These are phyloP conservation scores for Pseudonectria buxi DNA, from an alignment of 2,329 filamentous ascomycete species.

Conservation along the genomic window DNA sequence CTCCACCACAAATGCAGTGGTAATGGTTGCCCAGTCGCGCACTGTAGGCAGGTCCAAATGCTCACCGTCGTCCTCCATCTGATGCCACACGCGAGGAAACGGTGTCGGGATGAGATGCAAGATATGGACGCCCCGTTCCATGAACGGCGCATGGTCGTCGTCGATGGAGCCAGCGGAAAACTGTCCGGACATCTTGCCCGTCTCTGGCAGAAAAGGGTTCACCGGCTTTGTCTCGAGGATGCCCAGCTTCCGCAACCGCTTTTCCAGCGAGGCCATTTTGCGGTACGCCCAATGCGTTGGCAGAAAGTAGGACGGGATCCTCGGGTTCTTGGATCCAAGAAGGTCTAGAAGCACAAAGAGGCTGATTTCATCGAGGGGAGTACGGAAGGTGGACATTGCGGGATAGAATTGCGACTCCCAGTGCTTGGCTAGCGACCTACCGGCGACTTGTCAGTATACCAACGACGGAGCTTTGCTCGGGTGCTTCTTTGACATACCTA, in stretches of 20 bases:
- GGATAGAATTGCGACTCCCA: constrained; percentile 71
- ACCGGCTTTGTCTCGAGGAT: constrained; percentile 55
- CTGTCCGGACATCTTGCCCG: constrained; percentile 41
- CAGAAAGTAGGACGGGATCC: constrained; percentile 77
- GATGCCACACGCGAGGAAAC: constrained; percentile 86
- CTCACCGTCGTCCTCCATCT: constrained; percentile 70
- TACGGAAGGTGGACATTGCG: constrained; percentile 67
- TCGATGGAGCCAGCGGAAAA: constrained; percentile 52
- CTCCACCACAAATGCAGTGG: constrained; percentile 79
- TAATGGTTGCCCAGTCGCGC: constrained; percentile 80
- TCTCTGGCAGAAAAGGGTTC: constrained; percentile 58
- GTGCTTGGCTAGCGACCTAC: constrained; percentile 63
- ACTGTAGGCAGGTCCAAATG: constrained; percentile 76
- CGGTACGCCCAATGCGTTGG: constrained; percentile 92
- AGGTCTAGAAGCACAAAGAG: constrained; percentile 91
- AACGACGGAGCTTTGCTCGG: too few species aligned
- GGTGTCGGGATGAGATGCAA: constrained; percentile 81
- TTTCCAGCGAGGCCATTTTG: constrained; percentile 66
- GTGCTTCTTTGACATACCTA: constrained; percentile 45
- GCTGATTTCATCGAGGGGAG: constrained; percentile 69
- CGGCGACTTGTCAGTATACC: constrained; percentile 3
- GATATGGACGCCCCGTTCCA: constrained; percentile 77
- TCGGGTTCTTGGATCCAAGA: constrained; percentile 62
- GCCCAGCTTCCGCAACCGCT: constrained; percentile 60
- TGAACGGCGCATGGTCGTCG: constrained; percentile 91